Conservation (phyloP, 192 early-diverging fungal genomes). For the Mortierella antarctica region DNA sequence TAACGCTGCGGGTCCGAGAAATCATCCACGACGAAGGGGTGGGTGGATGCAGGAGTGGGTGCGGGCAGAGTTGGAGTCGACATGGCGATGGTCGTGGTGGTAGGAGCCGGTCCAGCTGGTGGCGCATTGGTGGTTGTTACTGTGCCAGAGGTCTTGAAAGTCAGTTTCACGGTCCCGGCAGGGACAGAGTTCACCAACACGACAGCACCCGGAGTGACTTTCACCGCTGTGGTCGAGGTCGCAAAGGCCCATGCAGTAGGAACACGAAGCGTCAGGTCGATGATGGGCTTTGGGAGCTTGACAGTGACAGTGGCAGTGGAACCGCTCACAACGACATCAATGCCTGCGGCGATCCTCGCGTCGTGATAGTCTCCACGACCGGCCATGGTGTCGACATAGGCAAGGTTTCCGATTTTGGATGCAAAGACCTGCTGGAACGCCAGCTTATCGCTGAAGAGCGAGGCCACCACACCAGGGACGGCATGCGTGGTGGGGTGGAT, state of each 20-base stretch:
- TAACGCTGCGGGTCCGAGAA: conserved; percentile 28
- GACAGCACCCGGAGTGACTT: conserved; percentile 25
- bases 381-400: conserved; percentile 32
- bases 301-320: conserved; percentile 16
- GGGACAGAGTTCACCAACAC: conserved; percentile 14
- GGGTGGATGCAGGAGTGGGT: conserved; percentile 17
- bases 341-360: conserved; percentile 20
- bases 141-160: conserved; percentile 19
- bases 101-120: conserved; percentile 4
- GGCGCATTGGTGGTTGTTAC: conserved; percentile 5
- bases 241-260: conserved; percentile 27
- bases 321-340: conserved; percentile 17
- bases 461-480: neutral
- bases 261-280: conserved; percentile 23
- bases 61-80: conserved; percentile 9
- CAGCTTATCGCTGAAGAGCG: conserved; percentile 26
- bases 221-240: conserved; percentile 7
- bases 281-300: conserved; percentile 8
- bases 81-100: conserved; percentile 10
- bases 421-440: conserved; percentile 23
- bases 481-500: conserved; percentile 17
- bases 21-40: conserved; percentile 10
- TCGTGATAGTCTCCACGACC: conserved; percentile 35
- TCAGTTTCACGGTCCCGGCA: conserved; percentile 14
- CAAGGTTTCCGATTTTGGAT: conserved; percentile 1